Evolutionary conservation across 345 rosid genomes (phyloP).

Genomic region (Eucalyptus curtisii): DNA sequence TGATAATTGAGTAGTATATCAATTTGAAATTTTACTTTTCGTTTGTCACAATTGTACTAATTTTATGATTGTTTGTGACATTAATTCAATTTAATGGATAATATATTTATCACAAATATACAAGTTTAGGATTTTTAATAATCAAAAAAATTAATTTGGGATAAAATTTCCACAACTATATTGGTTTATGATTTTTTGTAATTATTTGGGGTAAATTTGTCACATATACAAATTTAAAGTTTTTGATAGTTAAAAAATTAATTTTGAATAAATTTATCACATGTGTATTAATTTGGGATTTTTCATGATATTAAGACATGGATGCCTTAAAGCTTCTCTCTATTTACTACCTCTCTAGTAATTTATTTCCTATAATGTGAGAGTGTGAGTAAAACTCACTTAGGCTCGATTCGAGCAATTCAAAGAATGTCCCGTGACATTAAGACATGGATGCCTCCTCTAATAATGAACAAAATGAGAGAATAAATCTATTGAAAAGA

Average conservation of each 20-base stretch:
- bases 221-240: rapidly evolving
- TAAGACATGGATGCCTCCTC: background rate
- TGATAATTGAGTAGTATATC: rapidly evolving
- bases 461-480: background rate
- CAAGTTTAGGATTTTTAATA: rapidly evolving
- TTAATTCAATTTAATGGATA: too few species aligned
- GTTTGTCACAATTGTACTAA: rapidly evolving
- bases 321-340: background rate
- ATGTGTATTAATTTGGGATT: rapidly evolving
- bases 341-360: background rate
- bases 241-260: too few species aligned
- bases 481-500: background rate
- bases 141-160: too few species aligned
- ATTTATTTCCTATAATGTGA: rapidly evolving
- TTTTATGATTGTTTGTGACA: too few species aligned
- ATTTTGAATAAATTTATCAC: too few species aligned
- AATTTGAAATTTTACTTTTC: too few species aligned
- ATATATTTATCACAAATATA: too few species aligned
- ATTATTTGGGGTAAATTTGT: rapidly evolving
- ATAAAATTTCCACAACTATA: too few species aligned
- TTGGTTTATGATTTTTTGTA: rapidly evolving
- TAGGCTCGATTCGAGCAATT: background rate
- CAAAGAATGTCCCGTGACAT: background rate
- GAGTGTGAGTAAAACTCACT: too few species aligned
- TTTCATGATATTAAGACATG: too few species aligned